Conservation (phyloP, 1,284 basidiomycete species). For the Leccinum pachyderme region DNA sequence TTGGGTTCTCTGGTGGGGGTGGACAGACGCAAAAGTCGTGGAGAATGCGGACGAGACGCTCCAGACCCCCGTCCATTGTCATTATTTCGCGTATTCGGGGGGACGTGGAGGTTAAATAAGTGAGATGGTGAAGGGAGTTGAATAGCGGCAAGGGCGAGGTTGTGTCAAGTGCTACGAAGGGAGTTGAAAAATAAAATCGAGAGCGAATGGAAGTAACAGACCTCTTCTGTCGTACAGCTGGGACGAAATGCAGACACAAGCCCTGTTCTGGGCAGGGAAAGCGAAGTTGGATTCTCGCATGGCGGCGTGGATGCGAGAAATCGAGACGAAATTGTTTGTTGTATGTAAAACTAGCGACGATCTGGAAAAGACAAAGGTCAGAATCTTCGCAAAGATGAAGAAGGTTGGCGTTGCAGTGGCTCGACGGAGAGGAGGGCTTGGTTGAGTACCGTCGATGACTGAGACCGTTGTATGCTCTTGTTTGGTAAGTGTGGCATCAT, state of each 20-base stretch:
- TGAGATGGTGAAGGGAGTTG: slow-evolving; percentile 96
- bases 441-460: slow-evolving; percentile 34
- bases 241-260: slow-evolving; percentile 91
- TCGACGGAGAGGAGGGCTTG: slow-evolving; percentile 16
- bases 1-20: slow-evolving; percentile 71
- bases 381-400: slow-evolving; percentile 2
- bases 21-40: slow-evolving; percentile 81
- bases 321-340: slow-evolving; percentile 15
- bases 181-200: slow-evolving; percentile 7
- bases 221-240: slow-evolving; percentile 96
- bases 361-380: neutral
- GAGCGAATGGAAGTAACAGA: slow-evolving; percentile 40
- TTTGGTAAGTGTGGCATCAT: slow-evolving; percentile 31
- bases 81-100: slow-evolving; percentile 98
- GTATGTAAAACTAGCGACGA: neutral
- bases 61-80: slow-evolving; percentile 95
- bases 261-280: slow-evolving; percentile 93
- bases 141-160: slow-evolving; percentile 88
- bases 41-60: slow-evolving; percentile 92
- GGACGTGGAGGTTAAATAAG: slow-evolving; percentile 96
- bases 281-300: slow-evolving; percentile 99
- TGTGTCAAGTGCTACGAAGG: slow-evolving; percentile 82
- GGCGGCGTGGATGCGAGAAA: slow-evolving; percentile 19
- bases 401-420: slow-evolving; percentile 12
- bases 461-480: slow-evolving; percentile 29